Percentiles rank a stretch among this genome's conserved stretches.
Conservation (phyloP, 163 green algal species). For the Volvox carteri region DNA sequence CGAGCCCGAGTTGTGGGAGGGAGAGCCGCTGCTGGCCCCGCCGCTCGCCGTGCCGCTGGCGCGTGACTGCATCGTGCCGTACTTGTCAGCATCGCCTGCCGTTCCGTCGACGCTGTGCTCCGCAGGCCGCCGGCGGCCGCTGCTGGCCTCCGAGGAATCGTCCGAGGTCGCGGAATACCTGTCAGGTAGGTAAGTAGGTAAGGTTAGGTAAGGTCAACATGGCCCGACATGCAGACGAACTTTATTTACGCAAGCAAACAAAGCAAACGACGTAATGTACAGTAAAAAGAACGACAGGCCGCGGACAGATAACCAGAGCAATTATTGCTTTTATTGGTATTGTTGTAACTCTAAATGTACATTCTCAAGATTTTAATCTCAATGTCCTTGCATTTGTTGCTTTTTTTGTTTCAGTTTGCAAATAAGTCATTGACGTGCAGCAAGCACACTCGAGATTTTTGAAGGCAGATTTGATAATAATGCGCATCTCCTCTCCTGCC, state of each 20-base stretch:
- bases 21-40: conserved; percentile 23
- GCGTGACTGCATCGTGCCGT: conserved; percentile 47
- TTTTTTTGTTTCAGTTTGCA: not conserved
- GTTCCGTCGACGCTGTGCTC: not conserved
- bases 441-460: too few species aligned
- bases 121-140: not conserved
- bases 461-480: too few species aligned
- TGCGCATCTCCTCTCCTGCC: too few species aligned
- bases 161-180: not conserved
- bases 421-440: too few species aligned
- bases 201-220: too few species aligned
- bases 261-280: too few species aligned
- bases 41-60: conserved; percentile 25
- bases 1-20: conserved; percentile 8
- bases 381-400: not conserved
- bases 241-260: too few species aligned
- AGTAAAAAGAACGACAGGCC: too few species aligned
- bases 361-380: not conserved
- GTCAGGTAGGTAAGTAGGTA: too few species aligned
- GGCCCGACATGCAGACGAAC: too few species aligned
- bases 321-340: not conserved
- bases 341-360: not conserved
- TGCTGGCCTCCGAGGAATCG: conserved; percentile 7
- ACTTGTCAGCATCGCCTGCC: conserved; percentile 15
- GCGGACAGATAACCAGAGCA: too few species aligned